phyloP scores from a whole-genome alignment of 2,329 filamentous ascomycete species.

The Colletotrichum musae region DNA sequence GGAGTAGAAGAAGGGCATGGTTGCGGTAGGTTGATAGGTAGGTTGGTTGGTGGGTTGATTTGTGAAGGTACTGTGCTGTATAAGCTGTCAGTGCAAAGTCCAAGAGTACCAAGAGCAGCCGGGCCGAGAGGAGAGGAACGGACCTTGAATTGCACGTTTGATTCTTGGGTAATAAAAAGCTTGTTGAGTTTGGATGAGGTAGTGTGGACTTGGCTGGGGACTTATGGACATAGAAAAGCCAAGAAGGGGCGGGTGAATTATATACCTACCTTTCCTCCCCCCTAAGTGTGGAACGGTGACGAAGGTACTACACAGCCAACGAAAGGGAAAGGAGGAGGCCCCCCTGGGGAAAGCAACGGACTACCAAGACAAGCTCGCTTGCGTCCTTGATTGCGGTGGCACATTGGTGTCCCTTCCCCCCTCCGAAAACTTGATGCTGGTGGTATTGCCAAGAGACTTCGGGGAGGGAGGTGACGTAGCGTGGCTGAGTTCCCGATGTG shows the following conservation, averaged over 20 bases:
- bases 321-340: not conserved
- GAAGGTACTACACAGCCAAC: constrained; percentile 22
- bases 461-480: constrained; percentile 23
- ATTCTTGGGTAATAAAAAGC: constrained; percentile 1
- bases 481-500: constrained; percentile 20
- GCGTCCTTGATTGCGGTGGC: constrained; percentile 17
- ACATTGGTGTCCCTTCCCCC: not conserved
- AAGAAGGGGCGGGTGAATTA: constrained; percentile 13
- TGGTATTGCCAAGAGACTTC: constrained; percentile 23
- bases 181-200: constrained; percentile 5
- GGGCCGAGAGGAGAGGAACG: no score
- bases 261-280: constrained; percentile 15
- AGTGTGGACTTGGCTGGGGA: constrained; percentile 2
- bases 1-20: constrained; percentile 64
- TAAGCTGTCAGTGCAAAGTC: not conserved
- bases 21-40: constrained; percentile 15
- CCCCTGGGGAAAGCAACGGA: not conserved
- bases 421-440: constrained; percentile 19
- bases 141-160: not conserved
- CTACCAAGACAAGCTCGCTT: constrained; percentile 22
- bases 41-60: no score
- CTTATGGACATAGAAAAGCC: not conserved
- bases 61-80: not conserved
- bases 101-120: not conserved
- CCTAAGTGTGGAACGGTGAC: constrained; percentile 22